Evolutionary conservation across 176 grass and related monocot genomes (phyloP).

Genomic region (Guadua angustifolia): DNA sequence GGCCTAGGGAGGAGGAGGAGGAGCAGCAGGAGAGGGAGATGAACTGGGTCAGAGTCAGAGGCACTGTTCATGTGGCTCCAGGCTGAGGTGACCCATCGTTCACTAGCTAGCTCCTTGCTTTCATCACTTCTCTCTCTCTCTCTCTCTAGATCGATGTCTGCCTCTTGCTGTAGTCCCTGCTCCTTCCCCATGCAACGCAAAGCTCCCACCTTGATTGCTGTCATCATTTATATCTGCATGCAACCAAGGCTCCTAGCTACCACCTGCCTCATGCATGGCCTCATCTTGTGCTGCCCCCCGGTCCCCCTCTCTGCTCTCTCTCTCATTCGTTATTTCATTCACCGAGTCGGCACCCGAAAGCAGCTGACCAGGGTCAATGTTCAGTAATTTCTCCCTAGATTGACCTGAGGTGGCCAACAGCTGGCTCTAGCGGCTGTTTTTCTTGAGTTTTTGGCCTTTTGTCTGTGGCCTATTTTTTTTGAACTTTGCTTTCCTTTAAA

Average conservation of each 20-base stretch:
- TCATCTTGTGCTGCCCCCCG: not conserved
- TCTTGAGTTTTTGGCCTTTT: not conserved
- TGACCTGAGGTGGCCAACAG: conserved; percentile 23
- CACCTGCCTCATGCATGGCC: not conserved
- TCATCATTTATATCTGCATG: conserved; percentile 41
- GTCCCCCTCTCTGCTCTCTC: too few relatives aligned
- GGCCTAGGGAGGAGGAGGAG: not conserved
- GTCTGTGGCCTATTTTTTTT: too few relatives aligned
- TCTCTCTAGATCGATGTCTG: not conserved
- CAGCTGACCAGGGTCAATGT: not conserved
- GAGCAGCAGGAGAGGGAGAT: not conserved
- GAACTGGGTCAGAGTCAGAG: conserved; percentile 16
- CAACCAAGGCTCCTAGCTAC: not conserved
- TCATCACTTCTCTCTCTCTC: not conserved
- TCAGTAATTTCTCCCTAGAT: not conserved
- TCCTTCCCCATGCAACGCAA: conserved; percentile 42
- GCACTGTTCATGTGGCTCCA: not conserved
- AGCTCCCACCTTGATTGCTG: conserved; percentile 28
- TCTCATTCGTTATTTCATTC: not conserved
- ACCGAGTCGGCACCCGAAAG: conserved; percentile 14
- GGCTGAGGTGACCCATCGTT: conserved; percentile 37
- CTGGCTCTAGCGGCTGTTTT: not conserved
- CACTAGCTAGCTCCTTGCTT: conserved; percentile 27
- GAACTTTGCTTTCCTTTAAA: too few relatives aligned
- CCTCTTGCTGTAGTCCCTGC: conserved; percentile 21